Evolutionary conservation across 176 grass and related monocot genomes (phyloP).

Genomic region (Zoysia japonica): DNA sequence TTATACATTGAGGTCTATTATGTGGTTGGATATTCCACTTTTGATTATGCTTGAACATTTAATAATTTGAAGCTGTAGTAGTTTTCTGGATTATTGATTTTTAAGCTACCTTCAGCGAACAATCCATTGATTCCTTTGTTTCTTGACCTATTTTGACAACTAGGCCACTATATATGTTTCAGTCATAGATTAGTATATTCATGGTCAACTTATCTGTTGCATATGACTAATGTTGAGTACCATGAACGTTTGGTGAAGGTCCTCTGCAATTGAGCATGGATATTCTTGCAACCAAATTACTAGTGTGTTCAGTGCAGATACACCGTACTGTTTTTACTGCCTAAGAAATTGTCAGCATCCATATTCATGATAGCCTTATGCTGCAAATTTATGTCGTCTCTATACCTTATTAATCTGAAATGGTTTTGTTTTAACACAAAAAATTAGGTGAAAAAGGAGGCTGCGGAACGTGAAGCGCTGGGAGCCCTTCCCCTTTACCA

Average conservation of each 20-base stretch:
- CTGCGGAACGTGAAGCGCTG: constrained; percentile 64
- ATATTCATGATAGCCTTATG: background rate
- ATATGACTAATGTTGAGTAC: background rate
- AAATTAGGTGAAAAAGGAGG: constrained; percentile 80
- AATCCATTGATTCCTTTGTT: constrained; percentile 1
- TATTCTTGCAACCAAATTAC: background rate
- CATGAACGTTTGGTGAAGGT: background rate
- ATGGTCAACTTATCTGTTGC: background rate
- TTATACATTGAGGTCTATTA: background rate
- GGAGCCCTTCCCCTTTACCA: constrained; percentile 85
- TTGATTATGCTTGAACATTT: background rate
- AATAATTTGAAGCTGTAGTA: background rate
- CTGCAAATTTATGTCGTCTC: background rate
- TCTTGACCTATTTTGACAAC: background rate
- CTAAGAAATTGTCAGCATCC: background rate
- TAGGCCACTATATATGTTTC: background rate
- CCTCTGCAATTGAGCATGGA: background rate
- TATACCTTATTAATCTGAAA: background rate
- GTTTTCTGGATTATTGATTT: background rate
- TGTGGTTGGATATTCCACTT: background rate
- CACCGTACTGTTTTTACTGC: background rate
- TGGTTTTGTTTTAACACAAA: background rate
- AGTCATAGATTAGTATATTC: background rate
- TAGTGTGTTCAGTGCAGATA: background rate
- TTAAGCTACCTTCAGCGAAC: background rate